These are phyloP conservation scores for Komagataella populi DNA, from an alignment of 805 yeast genomes.

Conservation along the genomic window DNA sequence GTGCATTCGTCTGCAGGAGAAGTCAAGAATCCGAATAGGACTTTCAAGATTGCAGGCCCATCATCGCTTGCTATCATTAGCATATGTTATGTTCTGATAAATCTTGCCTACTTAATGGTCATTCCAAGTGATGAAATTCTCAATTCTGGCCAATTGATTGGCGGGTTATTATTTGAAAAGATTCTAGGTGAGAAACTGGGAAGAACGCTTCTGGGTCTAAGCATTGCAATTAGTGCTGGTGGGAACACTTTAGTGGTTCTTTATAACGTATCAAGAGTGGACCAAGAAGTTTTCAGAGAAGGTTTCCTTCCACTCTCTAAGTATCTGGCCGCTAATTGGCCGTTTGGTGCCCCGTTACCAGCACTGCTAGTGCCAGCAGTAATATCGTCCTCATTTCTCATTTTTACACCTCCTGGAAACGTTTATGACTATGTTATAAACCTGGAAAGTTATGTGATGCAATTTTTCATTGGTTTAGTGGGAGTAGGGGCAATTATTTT, in stretches of 20 bases:
- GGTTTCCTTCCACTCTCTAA: constrained; percentile 37
- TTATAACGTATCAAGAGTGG: constrained; percentile 37
- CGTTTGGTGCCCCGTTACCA: constrained; percentile 37
- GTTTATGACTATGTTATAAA: constrained; percentile 37
- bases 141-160: constrained; percentile 33
- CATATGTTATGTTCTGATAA: constrained; percentile 31
- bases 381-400: constrained; percentile 25
- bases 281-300: constrained; percentile 44
- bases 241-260: constrained; percentile 43
- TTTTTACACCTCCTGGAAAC: constrained; percentile 32
- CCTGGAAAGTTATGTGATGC: constrained; percentile 37
- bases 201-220: constrained; percentile 28
- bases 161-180: constrained; percentile 36
- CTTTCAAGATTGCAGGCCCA: constrained; percentile 42
- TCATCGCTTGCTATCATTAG: constrained; percentile 27
- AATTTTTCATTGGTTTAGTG: constrained; percentile 33
- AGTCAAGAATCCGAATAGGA: constrained; percentile 34
- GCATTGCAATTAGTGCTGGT: constrained; percentile 40
- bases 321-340: constrained; percentile 40
- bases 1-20: constrained; percentile 43
- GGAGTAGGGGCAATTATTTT: constrained; percentile 46
- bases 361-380: constrained; percentile 27
- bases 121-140: constrained; percentile 33
- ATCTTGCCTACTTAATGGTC: constrained; percentile 35
- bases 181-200: constrained; percentile 38